These are phyloP conservation scores for Salix arbutifolia DNA, from an alignment of 345 rosid genomes.

Conservation along the genomic window DNA sequence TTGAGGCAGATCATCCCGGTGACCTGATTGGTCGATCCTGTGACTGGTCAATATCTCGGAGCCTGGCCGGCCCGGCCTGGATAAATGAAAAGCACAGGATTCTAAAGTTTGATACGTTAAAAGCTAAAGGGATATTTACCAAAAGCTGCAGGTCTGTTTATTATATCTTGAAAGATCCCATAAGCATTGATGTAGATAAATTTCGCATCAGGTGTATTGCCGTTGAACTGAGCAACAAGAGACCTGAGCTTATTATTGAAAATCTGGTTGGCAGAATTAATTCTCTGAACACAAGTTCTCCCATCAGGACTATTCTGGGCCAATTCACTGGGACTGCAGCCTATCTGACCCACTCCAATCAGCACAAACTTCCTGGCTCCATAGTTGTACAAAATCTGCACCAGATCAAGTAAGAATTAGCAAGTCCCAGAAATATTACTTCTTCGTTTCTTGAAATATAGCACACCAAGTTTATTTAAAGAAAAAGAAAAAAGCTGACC, in stretches of 20 bases:
- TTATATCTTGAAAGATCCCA: conserved; percentile 67
- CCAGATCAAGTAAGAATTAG: background rate
- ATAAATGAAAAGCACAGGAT: too few relatives aligned
- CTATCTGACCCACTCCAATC: conserved; percentile 75
- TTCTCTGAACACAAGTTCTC: conserved; percentile 47
- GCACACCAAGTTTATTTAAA: background rate
- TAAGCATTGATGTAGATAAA: conserved; percentile 64
- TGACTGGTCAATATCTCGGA: too few relatives aligned
- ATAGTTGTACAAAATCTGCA: conserved; percentile 51
- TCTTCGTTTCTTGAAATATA: background rate
- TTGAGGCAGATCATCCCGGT: background rate
- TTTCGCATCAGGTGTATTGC: conserved; percentile 44
- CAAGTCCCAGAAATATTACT: background rate
- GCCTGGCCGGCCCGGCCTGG: too few relatives aligned
- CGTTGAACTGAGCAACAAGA: conserved; percentile 64
- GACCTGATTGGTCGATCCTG: too few relatives aligned
- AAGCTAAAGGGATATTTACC: background rate
- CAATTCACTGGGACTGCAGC: conserved; percentile 79
- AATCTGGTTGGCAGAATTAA: conserved; percentile 61
- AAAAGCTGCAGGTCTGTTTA: conserved; percentile 37
- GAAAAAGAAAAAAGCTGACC: conserved; percentile 24
- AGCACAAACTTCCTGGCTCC: conserved; percentile 84
- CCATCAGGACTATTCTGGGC: conserved; percentile 66
- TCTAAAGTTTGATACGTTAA: too few relatives aligned
- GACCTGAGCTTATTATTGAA: conserved; percentile 67